Evolutionary conservation across 1,284 basidiomycete genomes (phyloP).

Genomic region (Microbotryomycetes sp.): DNA sequence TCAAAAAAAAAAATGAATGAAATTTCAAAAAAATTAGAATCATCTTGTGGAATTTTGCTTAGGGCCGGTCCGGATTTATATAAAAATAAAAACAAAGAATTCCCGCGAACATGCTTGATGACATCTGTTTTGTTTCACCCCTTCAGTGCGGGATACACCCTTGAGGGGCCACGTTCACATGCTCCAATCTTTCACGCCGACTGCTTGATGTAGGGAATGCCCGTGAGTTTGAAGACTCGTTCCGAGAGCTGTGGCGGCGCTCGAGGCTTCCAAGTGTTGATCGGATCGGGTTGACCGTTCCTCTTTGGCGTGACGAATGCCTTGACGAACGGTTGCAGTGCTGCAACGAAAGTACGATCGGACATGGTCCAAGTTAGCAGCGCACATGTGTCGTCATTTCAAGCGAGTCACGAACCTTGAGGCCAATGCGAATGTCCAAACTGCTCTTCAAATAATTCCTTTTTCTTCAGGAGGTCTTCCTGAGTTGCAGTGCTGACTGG

Average conservation of each 20-base stretch:
- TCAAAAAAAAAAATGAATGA: too few species aligned
- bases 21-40: too few species aligned
- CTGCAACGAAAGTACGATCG: neutral
- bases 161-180: too few species aligned
- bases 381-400: neutral
- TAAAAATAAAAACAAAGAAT: too few species aligned
- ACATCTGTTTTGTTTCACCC: too few species aligned
- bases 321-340: neutral
- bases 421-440: neutral
- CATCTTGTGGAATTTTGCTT: too few species aligned
- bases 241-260: conserved; percentile 13
- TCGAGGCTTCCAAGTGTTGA: conserved; percentile 14
- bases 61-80: too few species aligned
- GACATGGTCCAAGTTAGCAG: neutral
- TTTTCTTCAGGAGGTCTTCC: conserved; percentile 18
- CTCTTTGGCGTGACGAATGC: conserved; percentile 6
- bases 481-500: conserved; percentile 14
- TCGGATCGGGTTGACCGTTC: conserved; percentile 10
- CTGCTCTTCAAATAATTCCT: conserved; percentile 10
- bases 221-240: conserved; percentile 15
- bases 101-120: too few species aligned
- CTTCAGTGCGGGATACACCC: too few species aligned
- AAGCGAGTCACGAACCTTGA: neutral
- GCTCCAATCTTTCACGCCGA: neutral
- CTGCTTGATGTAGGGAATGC: conserved; percentile 13